Evolutionary conservation across 2,329 filamentous ascomycete species (phyloP).

Genomic region (Orbilia javanica): DNA sequence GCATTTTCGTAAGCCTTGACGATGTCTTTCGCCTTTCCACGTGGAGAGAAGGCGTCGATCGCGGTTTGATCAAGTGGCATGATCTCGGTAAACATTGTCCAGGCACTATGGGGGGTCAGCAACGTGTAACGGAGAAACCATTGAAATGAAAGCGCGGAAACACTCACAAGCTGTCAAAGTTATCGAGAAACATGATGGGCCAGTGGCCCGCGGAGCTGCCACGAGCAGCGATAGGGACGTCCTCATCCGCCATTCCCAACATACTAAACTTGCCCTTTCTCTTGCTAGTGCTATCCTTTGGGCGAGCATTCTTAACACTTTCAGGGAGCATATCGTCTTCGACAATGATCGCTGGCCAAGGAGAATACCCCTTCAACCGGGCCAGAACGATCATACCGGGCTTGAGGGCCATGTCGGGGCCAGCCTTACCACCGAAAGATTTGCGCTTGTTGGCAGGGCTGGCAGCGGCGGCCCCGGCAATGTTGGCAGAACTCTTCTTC

Average conservation of each 20-base stretch:
- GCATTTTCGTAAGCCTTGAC: slow-evolving; percentile 84
- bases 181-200: slow-evolving; percentile 58
- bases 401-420: slow-evolving; percentile 75
- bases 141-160: slow-evolving; percentile 4
- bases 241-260: slow-evolving; percentile 39
- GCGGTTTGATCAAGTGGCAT: slow-evolving; percentile 80
- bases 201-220: slow-evolving; percentile 54
- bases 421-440: slow-evolving; percentile 57
- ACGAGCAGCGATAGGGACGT: slow-evolving; percentile 50
- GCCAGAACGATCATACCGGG: slow-evolving; percentile 93
- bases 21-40: slow-evolving; percentile 83
- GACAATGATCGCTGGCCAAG: slow-evolving; percentile 94
- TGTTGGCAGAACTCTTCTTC: slow-evolving; percentile 61
- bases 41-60: slow-evolving; percentile 76
- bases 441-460: slow-evolving; percentile 64
- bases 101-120: slow-evolving; percentile 74
- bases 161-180: slow-evolving; percentile 74
- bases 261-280: slow-evolving; percentile 59
- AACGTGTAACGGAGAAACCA: neutral
- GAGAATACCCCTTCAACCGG: slow-evolving; percentile 91
- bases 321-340: slow-evolving; percentile 93
- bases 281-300: slow-evolving; percentile 59
- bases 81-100: slow-evolving; percentile 88
- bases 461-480: slow-evolving; percentile 59
- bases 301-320: slow-evolving; percentile 80